These are phyloP conservation scores for Dittrichia graveolens DNA, from an alignment of 129 eudicot genomes.

Conservation along the genomic window DNA sequence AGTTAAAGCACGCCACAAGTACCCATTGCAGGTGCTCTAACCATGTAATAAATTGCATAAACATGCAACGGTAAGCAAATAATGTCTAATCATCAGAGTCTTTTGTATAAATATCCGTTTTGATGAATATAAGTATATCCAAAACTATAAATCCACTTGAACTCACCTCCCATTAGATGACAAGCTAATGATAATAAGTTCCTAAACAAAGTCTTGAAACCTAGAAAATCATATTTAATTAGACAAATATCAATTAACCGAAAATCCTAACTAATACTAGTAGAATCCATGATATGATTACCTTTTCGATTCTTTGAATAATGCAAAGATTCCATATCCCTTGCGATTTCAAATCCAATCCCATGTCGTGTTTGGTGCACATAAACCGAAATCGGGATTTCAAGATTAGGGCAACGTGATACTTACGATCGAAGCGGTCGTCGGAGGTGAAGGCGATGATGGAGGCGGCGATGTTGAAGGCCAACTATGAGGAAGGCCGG, in stretches of 20 bases:
- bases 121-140: slow-evolving; percentile 1
- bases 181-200: background rate
- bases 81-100: background rate
- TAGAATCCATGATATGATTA: background rate
- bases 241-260: background rate
- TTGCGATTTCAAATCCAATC: too few relatives aligned
- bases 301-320: background rate
- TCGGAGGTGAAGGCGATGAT: too few relatives aligned
- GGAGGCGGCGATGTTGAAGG: too few relatives aligned
- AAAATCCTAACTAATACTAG: background rate
- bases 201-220: background rate
- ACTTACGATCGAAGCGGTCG: too few relatives aligned
- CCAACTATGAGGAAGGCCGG: too few relatives aligned
- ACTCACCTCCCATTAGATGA: background rate
- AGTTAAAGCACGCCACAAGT: too few relatives aligned
- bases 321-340: too few relatives aligned
- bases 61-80: background rate
- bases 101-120: background rate
- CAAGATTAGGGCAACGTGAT: too few relatives aligned
- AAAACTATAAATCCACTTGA: background rate
- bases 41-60: too few relatives aligned
- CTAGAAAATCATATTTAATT: background rate
- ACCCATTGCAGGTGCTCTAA: too few relatives aligned
- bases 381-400: too few relatives aligned
- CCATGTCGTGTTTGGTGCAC: too few relatives aligned